A percentile compares a stretch with the other conserved stretches of the same genome.
Conservation (phyloP, 2,329 filamentous ascomycete species). For the Drechslerella dactyloides region DNA sequence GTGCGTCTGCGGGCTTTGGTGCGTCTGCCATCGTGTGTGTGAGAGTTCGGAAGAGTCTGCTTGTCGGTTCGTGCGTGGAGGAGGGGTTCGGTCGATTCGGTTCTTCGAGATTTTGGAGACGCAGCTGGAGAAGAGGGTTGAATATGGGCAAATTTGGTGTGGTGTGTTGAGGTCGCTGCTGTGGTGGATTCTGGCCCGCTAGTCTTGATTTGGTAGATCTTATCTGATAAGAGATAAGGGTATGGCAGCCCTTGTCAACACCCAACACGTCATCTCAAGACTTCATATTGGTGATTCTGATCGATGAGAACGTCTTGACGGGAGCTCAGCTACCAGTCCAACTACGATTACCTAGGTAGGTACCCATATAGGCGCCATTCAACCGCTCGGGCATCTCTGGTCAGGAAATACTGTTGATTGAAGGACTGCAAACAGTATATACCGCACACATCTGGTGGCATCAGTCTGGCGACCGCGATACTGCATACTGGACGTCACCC, state of each 20-base stretch:
- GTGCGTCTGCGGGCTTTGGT: constrained; percentile 13
- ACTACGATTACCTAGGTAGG: too few species aligned
- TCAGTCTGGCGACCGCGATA: too few species aligned
- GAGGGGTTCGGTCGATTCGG: constrained; percentile 4
- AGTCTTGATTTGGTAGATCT: constrained; percentile 33
- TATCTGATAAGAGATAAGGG: constrained; percentile 47
- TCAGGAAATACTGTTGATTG: too few species aligned
- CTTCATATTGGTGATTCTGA: too few species aligned
- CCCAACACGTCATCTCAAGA: not conserved
- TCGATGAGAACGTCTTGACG: too few species aligned
- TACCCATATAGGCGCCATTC: too few species aligned
- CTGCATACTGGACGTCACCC: too few species aligned
- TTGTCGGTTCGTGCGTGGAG: not conserved
- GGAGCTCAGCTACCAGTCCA: too few species aligned
- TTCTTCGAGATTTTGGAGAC: constrained; percentile 6
- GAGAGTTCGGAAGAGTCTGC: not conserved
- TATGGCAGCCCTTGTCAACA: constrained; percentile 38
- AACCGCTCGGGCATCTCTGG: too few species aligned
- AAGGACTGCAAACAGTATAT: too few species aligned
- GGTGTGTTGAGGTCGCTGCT: constrained; percentile 42
- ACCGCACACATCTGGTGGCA: too few species aligned
- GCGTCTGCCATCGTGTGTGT: constrained; percentile 39
- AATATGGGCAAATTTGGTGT: constrained; percentile 37
- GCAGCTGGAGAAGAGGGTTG: constrained; percentile 25
- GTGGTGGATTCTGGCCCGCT: constrained; percentile 38